Base-by-base conservation (phyloP, 331 rosid genomes). In the Malus hybrid region DNA sequence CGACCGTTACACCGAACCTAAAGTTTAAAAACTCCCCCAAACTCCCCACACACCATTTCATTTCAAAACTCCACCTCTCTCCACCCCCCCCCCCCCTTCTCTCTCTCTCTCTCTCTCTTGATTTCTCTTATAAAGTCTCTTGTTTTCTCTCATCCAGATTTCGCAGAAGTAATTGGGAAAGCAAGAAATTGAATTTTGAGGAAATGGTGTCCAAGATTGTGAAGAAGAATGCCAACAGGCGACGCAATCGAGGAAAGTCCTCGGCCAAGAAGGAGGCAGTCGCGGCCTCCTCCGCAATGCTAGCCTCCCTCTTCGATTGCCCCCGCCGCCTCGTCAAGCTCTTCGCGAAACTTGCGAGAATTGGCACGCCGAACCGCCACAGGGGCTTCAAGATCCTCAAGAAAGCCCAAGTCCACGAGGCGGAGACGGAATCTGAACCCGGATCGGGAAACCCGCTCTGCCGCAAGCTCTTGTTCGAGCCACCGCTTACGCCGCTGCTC, bases 1-100 rank as follows among this genome's bases (percentile, higher is more conserved):
- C 73, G 88, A 94, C 96, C 99, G 99, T 94, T 94, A 64, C 67
- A 74, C 96, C 96, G 76, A 84, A 85, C 90, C 96, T 15, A n/a
- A 83, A 60, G 32, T 81, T 89, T 84, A 81, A 92, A 55, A 11
- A 27, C 4, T 69, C 55, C 18, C 62, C 18, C 10, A 11, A 15
- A 39, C 42, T 8, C 11, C 42, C 32, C 56, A 36, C 11, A 0
- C 44, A 14, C 63, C 67, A 29, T 56, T 62, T 56, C 52, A 6
- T 11, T 20, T 16, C 55, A 29, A 78, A 34, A 50, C 28, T 6
- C 44, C 59, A 18, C 55, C 10, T 36, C 42, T 36, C 10, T 36
- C 42, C 7, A n/a, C n/a, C n/a, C n/a, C n/a, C n/a, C n/a, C n/a
- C n/a, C n/a, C n/a, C n/a, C n/a, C n/a, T n/a, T n/a, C 29, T 28